phyloP scores from a whole-genome alignment of 106 monocot genomes.

The Amphibolis antarctica region DNA sequence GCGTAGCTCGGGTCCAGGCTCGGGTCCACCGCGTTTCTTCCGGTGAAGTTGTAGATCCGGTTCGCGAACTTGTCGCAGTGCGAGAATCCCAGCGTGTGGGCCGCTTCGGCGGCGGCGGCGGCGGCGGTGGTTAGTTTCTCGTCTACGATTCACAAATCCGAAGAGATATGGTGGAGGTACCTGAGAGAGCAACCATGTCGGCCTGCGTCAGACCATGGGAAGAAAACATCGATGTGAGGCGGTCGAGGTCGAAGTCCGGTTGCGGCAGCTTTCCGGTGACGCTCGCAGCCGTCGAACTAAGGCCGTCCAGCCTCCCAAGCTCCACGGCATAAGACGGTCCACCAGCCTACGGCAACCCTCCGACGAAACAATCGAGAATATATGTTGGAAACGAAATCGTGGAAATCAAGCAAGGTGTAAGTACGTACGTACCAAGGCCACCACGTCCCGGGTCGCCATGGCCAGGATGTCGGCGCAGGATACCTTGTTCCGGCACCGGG shows the following conservation, averaged over 20 bases:
- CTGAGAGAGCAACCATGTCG: slow-evolving; percentile 76
- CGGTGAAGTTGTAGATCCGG: slow-evolving; percentile 42
- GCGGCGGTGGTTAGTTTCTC: no score
- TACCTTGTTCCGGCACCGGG: slow-evolving; percentile 42
- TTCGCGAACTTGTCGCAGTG: slow-evolving; percentile 43
- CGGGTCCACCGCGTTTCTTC: slow-evolving; percentile 25
- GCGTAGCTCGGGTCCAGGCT: slow-evolving; percentile 33
- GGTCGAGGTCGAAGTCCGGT: slow-evolving; percentile 33
- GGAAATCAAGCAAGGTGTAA: background rate
- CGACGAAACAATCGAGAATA: background rate
- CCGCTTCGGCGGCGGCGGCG: slow-evolving; percentile 9
- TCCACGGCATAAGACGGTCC: slow-evolving; percentile 63
- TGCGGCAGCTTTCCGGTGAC: slow-evolving; percentile 42
- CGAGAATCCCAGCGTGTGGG: slow-evolving; percentile 52
- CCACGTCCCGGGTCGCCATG: slow-evolving; percentile 52
- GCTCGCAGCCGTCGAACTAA: slow-evolving; percentile 30
- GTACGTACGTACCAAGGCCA: slow-evolving; percentile 23
- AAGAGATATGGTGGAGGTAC: slow-evolving; percentile 7
- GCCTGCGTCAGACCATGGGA: slow-evolving; percentile 36
- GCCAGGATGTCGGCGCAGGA: slow-evolving; percentile 60
- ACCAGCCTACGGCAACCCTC: slow-evolving; percentile 26
- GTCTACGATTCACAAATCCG: no score
- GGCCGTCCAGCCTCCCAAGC: slow-evolving; percentile 51
- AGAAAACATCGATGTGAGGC: slow-evolving; percentile 51
- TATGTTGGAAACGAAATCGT: background rate